These are phyloP conservation scores for Beauveria asiatica DNA, from an alignment of 2,329 filamentous ascomycete genomes.

Conservation along the genomic window DNA sequence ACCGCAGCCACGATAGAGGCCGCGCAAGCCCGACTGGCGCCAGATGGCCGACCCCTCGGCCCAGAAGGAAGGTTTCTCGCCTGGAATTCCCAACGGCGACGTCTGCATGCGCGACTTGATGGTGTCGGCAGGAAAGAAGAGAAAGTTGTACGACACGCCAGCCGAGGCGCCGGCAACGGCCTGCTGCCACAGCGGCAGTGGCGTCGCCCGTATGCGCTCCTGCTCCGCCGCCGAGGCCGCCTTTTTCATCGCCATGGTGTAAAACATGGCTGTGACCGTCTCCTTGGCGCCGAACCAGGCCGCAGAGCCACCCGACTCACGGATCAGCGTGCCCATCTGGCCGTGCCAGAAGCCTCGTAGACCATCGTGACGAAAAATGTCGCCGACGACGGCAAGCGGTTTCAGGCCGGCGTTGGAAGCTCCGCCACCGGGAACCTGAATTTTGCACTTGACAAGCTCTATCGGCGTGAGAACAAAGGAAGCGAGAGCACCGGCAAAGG, in stretches of 20 bases:
- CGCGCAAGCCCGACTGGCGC: conserved; percentile 70
- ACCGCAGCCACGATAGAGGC: conserved; percentile 88
- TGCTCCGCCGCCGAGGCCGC: conserved; percentile 32
- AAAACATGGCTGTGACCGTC: conserved; percentile 64
- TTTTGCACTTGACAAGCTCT: conserved; percentile 96
- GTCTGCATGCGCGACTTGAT: conserved; percentile 98
- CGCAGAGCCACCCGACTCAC: conserved; percentile 85
- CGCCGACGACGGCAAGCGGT: conserved; percentile 62
- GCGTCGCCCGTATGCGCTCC: conserved; percentile 34
- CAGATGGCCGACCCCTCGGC: conserved; percentile 67
- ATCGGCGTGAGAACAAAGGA: conserved; percentile 89
- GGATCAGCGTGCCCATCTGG: conserved; percentile 84
- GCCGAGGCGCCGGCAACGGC: conserved; percentile 79
- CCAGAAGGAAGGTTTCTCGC: conserved; percentile 58
- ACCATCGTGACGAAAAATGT: conserved; percentile 77
- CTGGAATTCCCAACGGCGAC: conserved; percentile 53
- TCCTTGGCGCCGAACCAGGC: conserved; percentile 95
- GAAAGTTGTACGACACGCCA: conserved; percentile 90
- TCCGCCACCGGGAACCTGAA: conserved; percentile 63
- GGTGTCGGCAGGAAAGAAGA: conserved; percentile 95
- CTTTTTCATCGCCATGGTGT: conserved; percentile 41
- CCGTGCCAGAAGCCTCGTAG: conserved; percentile 88
- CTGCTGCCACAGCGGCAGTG: conserved; percentile 76
- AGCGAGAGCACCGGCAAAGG: conserved; percentile 79
- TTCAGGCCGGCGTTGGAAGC: conserved; percentile 41